These are phyloP conservation scores for Strobilomyces echinocephalus DNA, from an alignment of 768 basidiomycete genomes.

Conservation along the genomic window DNA sequence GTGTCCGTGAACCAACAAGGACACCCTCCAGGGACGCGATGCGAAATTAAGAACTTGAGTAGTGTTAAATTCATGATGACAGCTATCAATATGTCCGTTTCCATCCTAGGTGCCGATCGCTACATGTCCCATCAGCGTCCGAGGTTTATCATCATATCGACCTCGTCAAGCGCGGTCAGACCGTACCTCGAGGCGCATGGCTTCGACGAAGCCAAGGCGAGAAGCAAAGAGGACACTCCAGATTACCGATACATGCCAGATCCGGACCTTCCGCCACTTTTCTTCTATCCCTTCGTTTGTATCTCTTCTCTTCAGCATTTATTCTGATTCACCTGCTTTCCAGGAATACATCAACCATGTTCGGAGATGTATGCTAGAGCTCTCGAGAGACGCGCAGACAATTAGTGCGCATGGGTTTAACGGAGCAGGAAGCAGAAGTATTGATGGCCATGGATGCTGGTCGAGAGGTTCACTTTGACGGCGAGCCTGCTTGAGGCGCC, in stretches of 20 bases:
- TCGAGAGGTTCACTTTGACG: conserved; percentile 59
- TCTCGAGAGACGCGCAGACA: conserved; percentile 55
- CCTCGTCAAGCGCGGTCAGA: conserved; percentile 35
- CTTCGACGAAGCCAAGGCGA: conserved; percentile 74
- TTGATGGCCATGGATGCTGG: conserved; percentile 70
- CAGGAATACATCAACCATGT: conserved; percentile 63
- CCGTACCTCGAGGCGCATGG: conserved; percentile 80
- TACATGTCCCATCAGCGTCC: conserved; percentile 46
- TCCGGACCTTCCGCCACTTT: conserved; percentile 78
- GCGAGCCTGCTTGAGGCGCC: conserved; percentile 46
- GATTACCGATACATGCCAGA: conserved; percentile 99
- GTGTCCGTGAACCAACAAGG: conserved; percentile 80
- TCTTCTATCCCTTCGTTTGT: conserved; percentile 56
- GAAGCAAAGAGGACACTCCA: conserved; percentile 89
- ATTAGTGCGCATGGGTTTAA: conserved; percentile 51
- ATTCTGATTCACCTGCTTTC: neutral
- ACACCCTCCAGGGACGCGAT: conserved; percentile 52
- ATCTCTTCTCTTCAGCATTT: conserved; percentile 1
- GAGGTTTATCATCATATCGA: conserved; percentile 68
- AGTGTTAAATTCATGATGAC: conserved; percentile 57
- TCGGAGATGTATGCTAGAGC: conserved; percentile 57
- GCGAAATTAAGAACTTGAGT: conserved; percentile 5
- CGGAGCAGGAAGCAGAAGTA: conserved; percentile 65
- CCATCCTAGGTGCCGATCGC: neutral
- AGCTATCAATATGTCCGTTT: conserved; percentile 76